Base-by-base conservation (phyloP, 495 filamentous ascomycete species). In the Cetradonia linearis region DNA sequence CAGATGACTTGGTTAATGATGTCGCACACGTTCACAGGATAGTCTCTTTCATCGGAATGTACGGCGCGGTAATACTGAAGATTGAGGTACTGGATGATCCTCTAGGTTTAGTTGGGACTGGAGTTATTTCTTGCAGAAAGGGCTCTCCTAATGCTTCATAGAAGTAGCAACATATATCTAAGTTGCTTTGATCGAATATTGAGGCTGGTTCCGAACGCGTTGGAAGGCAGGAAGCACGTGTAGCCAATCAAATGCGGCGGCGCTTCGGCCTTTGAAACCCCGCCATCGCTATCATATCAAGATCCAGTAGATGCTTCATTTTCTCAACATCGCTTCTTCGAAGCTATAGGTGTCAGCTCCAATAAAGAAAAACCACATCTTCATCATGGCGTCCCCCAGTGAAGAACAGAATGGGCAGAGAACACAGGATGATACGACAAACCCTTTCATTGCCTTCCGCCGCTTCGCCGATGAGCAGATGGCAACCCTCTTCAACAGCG, bases 401-500 rank as follows among this genome's bases (percentile, higher is more conserved):
- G 59, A 64, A 6, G 34, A 52, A 14, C 28, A 23, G 16, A 44
- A 62, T 40, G 37, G 14, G 11, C 48, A 23, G n/a, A 47, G 53
- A 37, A 18, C 42, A 20, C 42, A 59, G 1, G 55, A 57, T 38
- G 70, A 76, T 27, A 64, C 68, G 46, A 70, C 74, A 57, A 85
- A 83, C 61, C 80, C 82, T 14, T 84, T 85, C 66, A 72, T 83
- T 52, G 71, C 77, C 34, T 83, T 84, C 68, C 80, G 81, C 58
- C 78, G 77, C 59, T 83, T 77, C 65, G 77, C 81, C 56, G 82
- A 85, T 65, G 73, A 77, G 56, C 81, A 82, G 59, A 74, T 83
- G 56, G 78, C 77, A 6, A 78, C 76, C 42, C 69, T 84, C 62
- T 65, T 82, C 46, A 75, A 81, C 46, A 76, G 75, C 37, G 70